Percentiles rank a stretch among this genome's conserved stretches.
Evolutionary conservation across 352 stramenopile genomes (phyloP).

Genomic region (Halophytophthora batemanensis): DNA sequence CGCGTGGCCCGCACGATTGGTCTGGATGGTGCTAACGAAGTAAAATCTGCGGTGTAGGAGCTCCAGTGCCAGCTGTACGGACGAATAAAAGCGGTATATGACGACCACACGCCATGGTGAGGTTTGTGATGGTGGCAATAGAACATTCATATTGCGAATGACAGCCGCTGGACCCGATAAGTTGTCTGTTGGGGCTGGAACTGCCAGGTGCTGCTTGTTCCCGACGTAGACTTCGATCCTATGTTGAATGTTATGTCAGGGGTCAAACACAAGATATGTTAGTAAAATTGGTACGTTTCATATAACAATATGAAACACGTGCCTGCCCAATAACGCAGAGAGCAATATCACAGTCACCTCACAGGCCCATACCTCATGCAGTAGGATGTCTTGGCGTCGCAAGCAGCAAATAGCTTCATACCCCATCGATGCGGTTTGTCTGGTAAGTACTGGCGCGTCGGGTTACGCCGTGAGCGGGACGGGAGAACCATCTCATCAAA

Average conservation of each 20-base stretch:
- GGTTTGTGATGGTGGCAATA: not conserved
- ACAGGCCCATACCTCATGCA: slow-evolving; percentile 16
- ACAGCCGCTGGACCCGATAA: not conserved
- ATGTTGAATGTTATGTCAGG: not conserved
- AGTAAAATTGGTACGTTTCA: too few relatives aligned
- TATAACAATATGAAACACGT: too few relatives aligned
- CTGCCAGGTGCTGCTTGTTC: not conserved
- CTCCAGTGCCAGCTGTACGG: slow-evolving; percentile 11
- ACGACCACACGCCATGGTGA: not conserved
- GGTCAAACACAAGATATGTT: not conserved
- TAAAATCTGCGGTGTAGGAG: slow-evolving; percentile 12
- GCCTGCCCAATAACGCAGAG: too few relatives aligned
- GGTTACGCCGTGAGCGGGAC: slow-evolving; percentile 8
- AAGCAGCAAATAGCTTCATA: slow-evolving; percentile 13
- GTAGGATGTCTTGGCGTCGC: slow-evolving; percentile 3
- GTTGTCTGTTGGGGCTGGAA: not conserved
- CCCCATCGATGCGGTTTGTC: slow-evolving; percentile 9
- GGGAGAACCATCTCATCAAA: slow-evolving; percentile 14
- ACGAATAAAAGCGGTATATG: slow-evolving; percentile 21
- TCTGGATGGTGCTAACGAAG: slow-evolving; percentile 11
- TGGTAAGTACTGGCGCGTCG: slow-evolving; percentile 7
- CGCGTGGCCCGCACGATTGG: too few relatives aligned
- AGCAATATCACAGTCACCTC: too few relatives aligned
- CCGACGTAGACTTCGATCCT: not conserved
- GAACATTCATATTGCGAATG: not conserved